These are phyloP conservation scores for Alternaria brassicicola DNA, from an alignment of 2,329 filamentous ascomycete species.

Conservation along the genomic window DNA sequence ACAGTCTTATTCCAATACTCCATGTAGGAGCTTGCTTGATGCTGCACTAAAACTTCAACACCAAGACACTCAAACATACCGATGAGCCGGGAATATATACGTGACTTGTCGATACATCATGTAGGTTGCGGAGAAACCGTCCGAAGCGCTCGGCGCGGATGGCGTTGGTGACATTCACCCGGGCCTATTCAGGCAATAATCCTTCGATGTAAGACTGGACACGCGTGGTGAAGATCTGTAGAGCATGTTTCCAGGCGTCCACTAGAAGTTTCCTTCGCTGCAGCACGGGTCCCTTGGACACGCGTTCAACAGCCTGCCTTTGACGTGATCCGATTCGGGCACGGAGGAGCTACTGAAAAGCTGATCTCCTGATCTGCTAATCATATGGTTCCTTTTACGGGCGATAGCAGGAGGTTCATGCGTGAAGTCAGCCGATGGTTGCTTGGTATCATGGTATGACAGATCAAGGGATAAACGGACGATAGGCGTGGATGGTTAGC, in stretches of 20 bases:
- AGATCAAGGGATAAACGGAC: neutral
- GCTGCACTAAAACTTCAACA: neutral
- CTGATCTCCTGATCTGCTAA: neutral
- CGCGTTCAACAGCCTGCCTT: neutral
- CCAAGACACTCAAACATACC: neutral
- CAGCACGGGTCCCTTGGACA: neutral
- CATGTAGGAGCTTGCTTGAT: neutral
- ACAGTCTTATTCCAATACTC: neutral
- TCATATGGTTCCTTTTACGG: neutral
- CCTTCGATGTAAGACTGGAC: neutral
- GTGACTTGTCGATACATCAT: neutral
- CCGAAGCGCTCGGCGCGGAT: neutral
- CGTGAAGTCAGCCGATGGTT: neutral
- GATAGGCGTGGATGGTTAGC: neutral
- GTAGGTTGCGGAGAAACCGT: neutral
- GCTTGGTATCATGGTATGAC: neutral
- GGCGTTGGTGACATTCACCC: conserved; percentile 30
- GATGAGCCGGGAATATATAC: neutral
- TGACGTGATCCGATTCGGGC: neutral
- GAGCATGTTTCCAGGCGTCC: neutral
- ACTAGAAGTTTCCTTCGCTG: neutral
- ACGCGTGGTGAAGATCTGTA: neutral
- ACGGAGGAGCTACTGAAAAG: neutral
- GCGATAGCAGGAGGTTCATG: neutral
- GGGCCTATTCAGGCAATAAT: conserved; percentile 13